Percentiles rank a stretch among this genome's conserved stretches.
Evolutionary conservation across 2,329 filamentous ascomycete genomes (phyloP).

Genomic region (Pyrenochaeta sp.): DNA sequence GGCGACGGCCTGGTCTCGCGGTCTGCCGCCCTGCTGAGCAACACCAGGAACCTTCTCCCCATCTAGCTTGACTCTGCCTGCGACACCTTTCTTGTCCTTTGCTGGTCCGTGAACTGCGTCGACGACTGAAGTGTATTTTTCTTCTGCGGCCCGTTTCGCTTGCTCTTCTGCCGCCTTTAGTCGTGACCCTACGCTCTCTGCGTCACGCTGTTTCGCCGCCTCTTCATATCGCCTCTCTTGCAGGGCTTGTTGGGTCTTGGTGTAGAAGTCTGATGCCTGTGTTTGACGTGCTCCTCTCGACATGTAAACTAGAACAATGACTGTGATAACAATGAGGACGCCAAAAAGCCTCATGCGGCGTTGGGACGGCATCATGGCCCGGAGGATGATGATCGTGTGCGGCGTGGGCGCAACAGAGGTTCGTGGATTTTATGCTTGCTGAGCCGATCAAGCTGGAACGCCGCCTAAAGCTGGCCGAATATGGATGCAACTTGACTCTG

Average conservation of each 20-base stretch:
- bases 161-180: constrained; percentile 74
- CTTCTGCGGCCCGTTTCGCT: constrained; percentile 73
- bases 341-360: constrained; percentile 74
- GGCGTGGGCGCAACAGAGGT: constrained; percentile 1
- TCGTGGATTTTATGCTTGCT: not conserved
- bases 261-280: constrained; percentile 64
- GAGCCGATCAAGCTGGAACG: not conserved
- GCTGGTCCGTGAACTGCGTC: constrained; percentile 40
- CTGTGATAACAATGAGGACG: constrained; percentile 68
- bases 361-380: constrained; percentile 47
- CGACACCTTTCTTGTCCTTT: constrained; percentile 58
- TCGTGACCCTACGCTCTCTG: constrained; percentile 66
- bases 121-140: constrained; percentile 65
- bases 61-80: constrained; percentile 63
- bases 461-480: not conserved
- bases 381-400: constrained; percentile 11
- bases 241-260: constrained; percentile 64
- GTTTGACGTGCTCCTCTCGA: constrained; percentile 67
- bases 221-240: constrained; percentile 47
- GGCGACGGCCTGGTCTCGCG: constrained; percentile 49
- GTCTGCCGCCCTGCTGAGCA: constrained; percentile 55
- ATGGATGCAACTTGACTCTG: not conserved
- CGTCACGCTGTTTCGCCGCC: constrained; percentile 57
- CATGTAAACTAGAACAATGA: constrained; percentile 78
- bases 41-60: constrained; percentile 51